Evolutionary conservation across 495 filamentous ascomycete genomes (phyloP).

Genomic region (Achaetomiella virescens): DNA sequence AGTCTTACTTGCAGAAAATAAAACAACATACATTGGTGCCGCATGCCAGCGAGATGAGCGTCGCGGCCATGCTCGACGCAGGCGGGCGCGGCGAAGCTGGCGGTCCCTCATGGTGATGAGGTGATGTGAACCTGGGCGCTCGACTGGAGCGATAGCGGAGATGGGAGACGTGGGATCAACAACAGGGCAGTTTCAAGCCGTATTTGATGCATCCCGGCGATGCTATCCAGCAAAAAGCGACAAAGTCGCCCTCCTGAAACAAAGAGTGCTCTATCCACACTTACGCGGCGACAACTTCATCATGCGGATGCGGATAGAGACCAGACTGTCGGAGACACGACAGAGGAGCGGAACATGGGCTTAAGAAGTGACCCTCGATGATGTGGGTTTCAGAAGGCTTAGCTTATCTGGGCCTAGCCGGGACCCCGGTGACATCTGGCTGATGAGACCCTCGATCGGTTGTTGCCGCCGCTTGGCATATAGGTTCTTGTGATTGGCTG

Average conservation of each 20-base stretch:
- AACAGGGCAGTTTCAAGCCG: not conserved
- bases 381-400: constrained; percentile 6
- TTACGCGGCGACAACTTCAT: not conserved
- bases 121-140: not conserved
- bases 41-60: constrained; percentile 77
- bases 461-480: not conserved
- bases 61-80: constrained; percentile 81
- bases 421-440: constrained; percentile 1
- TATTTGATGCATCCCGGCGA: constrained; percentile 12
- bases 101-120: constrained; percentile 25
- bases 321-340: not conserved
- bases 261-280: not conserved
- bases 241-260: not conserved
- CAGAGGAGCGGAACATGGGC: not conserved
- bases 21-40: constrained; percentile 70
- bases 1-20: not conserved
- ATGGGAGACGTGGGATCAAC: not conserved
- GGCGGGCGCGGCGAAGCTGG: constrained; percentile 48
- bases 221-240: not conserved
- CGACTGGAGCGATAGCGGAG: constrained; percentile 4
- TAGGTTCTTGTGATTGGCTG: not conserved
- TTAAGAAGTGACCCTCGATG: not conserved
- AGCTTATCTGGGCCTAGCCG: not conserved
- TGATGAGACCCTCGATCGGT: not conserved
- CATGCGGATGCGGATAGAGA: not conserved